Evolutionary conservation across 2,329 filamentous ascomycete species (phyloP).

Genomic region (Aspergillus bombycis): DNA sequence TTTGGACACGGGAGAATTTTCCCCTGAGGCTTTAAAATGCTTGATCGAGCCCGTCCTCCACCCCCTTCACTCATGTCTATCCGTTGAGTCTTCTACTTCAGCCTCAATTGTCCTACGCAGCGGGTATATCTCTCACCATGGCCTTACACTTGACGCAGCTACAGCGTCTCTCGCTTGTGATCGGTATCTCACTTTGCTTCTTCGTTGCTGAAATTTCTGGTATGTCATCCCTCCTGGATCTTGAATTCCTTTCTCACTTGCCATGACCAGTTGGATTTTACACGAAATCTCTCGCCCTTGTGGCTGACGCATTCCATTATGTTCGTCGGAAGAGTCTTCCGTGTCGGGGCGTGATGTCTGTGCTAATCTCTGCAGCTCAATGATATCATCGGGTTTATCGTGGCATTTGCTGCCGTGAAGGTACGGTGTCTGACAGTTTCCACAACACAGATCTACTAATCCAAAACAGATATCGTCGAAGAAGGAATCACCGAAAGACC

Average conservation of each 20-base stretch:
- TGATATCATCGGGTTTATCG: not conserved
- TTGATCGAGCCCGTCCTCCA: not conserved
- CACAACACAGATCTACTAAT: too few relatives aligned
- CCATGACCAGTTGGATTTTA: not conserved
- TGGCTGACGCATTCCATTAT: not conserved
- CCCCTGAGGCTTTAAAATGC: not conserved
- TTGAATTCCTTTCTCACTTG: not conserved
- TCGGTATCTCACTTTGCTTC: not conserved
- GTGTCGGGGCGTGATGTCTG: not conserved
- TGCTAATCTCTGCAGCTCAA: not conserved
- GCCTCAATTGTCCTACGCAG: not conserved
- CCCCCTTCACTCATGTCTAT: not conserved
- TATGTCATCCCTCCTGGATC: not conserved
- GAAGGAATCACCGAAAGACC: not conserved
- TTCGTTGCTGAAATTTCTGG: not conserved
- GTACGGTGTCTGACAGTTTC: not conserved
- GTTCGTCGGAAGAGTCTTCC: not conserved
- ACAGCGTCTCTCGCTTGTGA: not conserved
- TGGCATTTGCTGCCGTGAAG: not conserved
- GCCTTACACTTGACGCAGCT: not conserved
- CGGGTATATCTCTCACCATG: not conserved
- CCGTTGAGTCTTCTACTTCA: not conserved
- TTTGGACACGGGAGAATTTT: not conserved
- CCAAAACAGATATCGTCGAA: not conserved
- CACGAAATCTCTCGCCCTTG: not conserved